Percentiles rank a stretch among this genome's conserved stretches.
These are phyloP conservation scores for Globisporangium cylindrosporum DNA, from an alignment of 352 stramenopile genomes.

Conservation along the genomic window DNA sequence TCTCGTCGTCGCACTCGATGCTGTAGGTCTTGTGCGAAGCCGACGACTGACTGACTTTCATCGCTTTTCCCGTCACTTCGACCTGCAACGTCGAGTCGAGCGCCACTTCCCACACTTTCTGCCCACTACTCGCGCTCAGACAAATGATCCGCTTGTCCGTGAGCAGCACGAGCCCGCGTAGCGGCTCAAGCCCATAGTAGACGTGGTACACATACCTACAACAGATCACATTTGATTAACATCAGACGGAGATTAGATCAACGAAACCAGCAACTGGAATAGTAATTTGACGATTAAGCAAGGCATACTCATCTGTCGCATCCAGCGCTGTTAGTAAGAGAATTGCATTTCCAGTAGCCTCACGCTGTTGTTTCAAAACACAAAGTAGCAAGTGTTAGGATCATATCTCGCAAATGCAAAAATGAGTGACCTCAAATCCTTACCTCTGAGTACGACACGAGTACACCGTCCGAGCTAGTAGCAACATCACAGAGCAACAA, in stretches of 20 bases:
- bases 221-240: background rate
- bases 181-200: conserved; percentile 66
- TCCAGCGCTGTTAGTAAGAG: conserved; percentile 74
- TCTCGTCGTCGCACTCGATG: conserved; percentile 68
- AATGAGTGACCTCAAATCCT: background rate
- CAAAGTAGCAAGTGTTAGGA: background rate
- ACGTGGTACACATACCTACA: conserved; percentile 81
- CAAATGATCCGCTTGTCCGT: conserved; percentile 84
- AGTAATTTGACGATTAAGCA: background rate
- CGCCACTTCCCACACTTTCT: conserved; percentile 80
- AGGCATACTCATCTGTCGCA: conserved; percentile 73
- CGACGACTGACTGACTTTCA: conserved; percentile 59
- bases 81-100: conserved; percentile 78
- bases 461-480: conserved; percentile 63
- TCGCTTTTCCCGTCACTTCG: conserved; percentile 26
- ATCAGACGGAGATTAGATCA: background rate
- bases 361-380: conserved; percentile 25
- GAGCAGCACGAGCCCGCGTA: conserved; percentile 67
- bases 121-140: conserved; percentile 65
- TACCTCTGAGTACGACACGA: conserved; percentile 79
- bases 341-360: conserved; percentile 72
- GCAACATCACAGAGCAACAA: conserved; percentile 10
- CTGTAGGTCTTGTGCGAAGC: conserved; percentile 48
- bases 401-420: background rate
- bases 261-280: background rate